Conservation (phyloP, 192 early-diverging fungal genomes). For the Coemansia sp. region DNA sequence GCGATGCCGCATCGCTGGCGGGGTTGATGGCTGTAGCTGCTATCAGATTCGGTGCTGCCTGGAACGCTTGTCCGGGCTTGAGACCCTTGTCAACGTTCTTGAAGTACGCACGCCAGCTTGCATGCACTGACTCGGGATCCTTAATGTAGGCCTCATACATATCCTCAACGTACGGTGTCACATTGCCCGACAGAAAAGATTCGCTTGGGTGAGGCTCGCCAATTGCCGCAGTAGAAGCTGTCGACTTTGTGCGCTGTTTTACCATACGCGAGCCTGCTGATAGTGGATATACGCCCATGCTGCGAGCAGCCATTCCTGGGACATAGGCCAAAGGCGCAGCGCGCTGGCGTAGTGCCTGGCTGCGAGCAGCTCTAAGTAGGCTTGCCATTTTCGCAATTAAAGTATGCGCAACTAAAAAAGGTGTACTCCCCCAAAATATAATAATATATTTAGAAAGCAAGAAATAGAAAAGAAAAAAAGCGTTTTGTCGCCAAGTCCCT, state of each 20-base stretch:
- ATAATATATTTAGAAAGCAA: background rate
- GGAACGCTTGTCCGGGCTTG: constrained; percentile 69
- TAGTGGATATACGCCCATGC: constrained; percentile 13
- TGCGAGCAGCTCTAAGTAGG: constrained; percentile 53
- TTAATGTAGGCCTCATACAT: constrained; percentile 93
- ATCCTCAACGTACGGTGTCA: constrained; percentile 86
- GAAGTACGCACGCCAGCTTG: constrained; percentile 98
- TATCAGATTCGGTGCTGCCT: constrained; percentile 77
- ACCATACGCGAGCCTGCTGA: constrained; percentile 16
- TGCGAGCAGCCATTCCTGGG: constrained; percentile 20
- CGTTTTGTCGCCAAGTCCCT: background rate
- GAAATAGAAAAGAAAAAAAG: constrained; percentile 1
- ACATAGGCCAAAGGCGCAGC: constrained; percentile 7
- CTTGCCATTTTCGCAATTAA: constrained; percentile 33
- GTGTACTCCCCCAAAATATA: constrained; percentile 1
- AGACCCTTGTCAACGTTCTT: constrained; percentile 69
- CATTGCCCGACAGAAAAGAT: constrained; percentile 83
- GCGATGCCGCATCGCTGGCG: constrained; percentile 55
- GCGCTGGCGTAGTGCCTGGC: constrained; percentile 50
- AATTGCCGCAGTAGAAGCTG: constrained; percentile 16
- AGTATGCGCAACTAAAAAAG: constrained; percentile 11
- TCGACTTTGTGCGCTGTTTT: constrained; percentile 35
- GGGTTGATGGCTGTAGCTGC: constrained; percentile 63
- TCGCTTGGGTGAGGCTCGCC: constrained; percentile 63
- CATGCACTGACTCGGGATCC: constrained; percentile 88